Conservation (phyloP, 2,329 filamentous ascomycete species). For the Fusarium camptoceras region DNA sequence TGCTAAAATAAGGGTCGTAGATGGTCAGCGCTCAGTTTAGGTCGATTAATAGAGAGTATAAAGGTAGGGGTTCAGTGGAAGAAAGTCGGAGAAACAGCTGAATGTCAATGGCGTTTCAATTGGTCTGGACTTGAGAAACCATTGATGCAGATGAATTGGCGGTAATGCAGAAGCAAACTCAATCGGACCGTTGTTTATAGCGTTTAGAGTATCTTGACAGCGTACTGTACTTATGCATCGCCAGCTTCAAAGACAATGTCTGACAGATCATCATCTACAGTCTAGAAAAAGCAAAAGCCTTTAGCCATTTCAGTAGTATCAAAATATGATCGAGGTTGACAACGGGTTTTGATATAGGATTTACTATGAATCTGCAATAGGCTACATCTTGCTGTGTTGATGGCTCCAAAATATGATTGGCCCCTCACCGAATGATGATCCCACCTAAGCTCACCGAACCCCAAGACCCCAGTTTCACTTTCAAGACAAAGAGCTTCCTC, state of each 20-base stretch:
- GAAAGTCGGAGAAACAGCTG: neutral
- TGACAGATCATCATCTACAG: neutral
- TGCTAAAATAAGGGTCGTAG: neutral
- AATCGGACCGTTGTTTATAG: neutral
- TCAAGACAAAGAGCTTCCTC: constrained; percentile 36
- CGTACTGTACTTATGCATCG: neutral
- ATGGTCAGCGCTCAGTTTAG: constrained; percentile 3
- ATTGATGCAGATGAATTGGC: neutral
- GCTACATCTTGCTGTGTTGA: neutral
- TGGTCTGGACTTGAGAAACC: neutral
- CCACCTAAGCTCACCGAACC: constrained; percentile 29
- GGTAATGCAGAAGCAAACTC: neutral
- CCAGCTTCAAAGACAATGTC: neutral
- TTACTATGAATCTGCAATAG: neutral
- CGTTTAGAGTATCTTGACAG: neutral
- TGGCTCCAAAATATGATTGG: constrained; percentile 20
- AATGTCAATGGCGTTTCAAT: neutral
- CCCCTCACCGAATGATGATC: constrained; percentile 14
- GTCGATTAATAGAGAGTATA: neutral
- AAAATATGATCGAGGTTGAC: neutral
- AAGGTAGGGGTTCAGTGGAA: neutral
- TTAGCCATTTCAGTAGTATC: neutral
- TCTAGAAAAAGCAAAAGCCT: neutral
- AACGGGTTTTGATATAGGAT: neutral
- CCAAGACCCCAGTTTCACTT: constrained; percentile 30